Evolutionary conservation across 2,329 filamentous ascomycete genomes (phyloP).

Genomic region (Volutella citrinella): DNA sequence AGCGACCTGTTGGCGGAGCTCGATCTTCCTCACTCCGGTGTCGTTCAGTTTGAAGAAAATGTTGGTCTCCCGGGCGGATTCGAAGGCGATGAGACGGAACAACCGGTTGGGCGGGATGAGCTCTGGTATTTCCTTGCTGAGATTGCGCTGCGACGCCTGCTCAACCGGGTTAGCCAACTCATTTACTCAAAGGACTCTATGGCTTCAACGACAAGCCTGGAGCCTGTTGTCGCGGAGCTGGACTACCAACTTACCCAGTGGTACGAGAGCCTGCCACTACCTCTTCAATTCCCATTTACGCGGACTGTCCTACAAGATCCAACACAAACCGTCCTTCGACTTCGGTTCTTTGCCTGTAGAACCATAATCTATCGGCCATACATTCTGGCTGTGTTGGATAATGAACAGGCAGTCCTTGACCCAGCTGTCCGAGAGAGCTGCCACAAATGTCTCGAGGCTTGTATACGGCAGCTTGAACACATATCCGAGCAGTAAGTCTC

Average conservation of each 20-base stretch:
- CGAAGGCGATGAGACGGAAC: constrained; percentile 63
- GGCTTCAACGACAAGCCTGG: constrained; percentile 68
- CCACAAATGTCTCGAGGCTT: constrained; percentile 77
- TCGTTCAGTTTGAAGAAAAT: constrained; percentile 77
- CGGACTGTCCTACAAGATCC: constrained; percentile 65
- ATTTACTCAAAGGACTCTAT: constrained; percentile 74
- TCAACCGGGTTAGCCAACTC: constrained; percentile 76
- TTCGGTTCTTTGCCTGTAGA: constrained; percentile 80
- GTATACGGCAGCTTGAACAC: constrained; percentile 75
- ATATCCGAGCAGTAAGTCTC: constrained; percentile 68
- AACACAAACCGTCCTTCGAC: constrained; percentile 73
- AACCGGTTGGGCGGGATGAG: constrained; percentile 70
- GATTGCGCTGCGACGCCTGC: constrained; percentile 71
- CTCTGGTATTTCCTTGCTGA: constrained; percentile 86
- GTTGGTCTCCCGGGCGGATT: constrained; percentile 78
- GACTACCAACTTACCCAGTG: constrained; percentile 82
- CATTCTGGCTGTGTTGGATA: constrained; percentile 74
- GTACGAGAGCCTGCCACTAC: constrained; percentile 74
- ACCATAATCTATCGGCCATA: constrained; percentile 86
- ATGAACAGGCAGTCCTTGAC: constrained; percentile 70
- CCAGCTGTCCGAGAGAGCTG: constrained; percentile 73
- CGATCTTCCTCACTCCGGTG: constrained; percentile 78
- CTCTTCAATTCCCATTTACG: constrained; percentile 75
- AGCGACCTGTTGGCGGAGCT: constrained; percentile 77
- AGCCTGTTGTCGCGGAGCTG: constrained; percentile 74